These are phyloP conservation scores for Podospora tetraspora DNA, from an alignment of 495 filamentous ascomycete species.

Conservation along the genomic window DNA sequence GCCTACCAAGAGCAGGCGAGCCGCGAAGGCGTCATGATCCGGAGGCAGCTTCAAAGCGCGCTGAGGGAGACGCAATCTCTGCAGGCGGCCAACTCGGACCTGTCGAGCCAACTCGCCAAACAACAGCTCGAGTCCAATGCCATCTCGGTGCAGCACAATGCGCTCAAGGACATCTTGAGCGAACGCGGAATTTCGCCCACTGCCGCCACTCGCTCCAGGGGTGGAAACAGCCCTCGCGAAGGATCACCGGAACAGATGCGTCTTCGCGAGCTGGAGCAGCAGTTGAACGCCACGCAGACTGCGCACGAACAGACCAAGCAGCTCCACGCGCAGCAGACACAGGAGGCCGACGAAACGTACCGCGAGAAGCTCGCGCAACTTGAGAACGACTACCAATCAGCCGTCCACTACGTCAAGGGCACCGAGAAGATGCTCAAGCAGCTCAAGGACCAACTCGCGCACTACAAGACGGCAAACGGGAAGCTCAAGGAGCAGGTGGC, in stretches of 20 bases:
- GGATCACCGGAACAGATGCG: slow-evolving; percentile 75
- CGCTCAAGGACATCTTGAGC: slow-evolving; percentile 83
- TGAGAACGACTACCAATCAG: slow-evolving; percentile 96
- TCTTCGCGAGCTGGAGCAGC: slow-evolving; percentile 84
- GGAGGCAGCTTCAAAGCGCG: slow-evolving; percentile 79
- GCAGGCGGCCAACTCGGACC: slow-evolving; percentile 68
- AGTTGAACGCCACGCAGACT: slow-evolving; percentile 69
- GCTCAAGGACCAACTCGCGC: slow-evolving; percentile 91
- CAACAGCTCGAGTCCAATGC: slow-evolving; percentile 88
- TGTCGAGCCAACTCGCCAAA: slow-evolving; percentile 69
- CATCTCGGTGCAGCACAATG: slow-evolving; percentile 80
- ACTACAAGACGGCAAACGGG: slow-evolving; percentile 81
- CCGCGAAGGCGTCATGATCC: slow-evolving; percentile 80
- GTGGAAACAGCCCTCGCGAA: slow-evolving; percentile 57
- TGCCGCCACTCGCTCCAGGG: slow-evolving; percentile 41
- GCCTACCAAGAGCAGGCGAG: slow-evolving; percentile 96
- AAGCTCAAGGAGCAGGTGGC: slow-evolving; percentile 76
- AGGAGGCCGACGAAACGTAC: slow-evolving; percentile 79
- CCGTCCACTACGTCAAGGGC: slow-evolving; percentile 98
- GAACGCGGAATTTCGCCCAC: slow-evolving; percentile 79
- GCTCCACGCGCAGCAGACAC: slow-evolving; percentile 67
- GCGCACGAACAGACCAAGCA: slow-evolving; percentile 79
- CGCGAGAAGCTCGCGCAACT: slow-evolving; percentile 88
- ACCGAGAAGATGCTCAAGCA: slow-evolving; percentile 98
- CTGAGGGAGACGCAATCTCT: slow-evolving; percentile 73